These are phyloP conservation scores for Cyclotella choctawhatcheeana DNA, from an alignment of 108 stramenopile species.

Conservation along the genomic window DNA sequence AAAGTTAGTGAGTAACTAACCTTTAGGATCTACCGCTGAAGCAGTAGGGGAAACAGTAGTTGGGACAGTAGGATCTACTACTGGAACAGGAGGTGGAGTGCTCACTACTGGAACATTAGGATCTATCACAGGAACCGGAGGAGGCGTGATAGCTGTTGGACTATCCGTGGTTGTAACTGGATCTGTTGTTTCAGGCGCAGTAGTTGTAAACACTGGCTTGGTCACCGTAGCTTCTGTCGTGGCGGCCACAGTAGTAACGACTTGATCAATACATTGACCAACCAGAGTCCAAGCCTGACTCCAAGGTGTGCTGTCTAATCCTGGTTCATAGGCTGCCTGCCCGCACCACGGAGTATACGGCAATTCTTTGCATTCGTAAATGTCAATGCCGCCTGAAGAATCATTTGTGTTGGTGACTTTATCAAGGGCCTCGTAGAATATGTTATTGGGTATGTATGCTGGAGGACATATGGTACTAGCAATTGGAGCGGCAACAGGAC, in stretches of 20 bases:
- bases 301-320: constrained; percentile 31
- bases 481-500: not conserved
- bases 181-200: not conserved
- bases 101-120: too few species aligned
- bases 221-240: constrained; percentile 17
- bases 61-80: too few species aligned
- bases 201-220: not conserved
- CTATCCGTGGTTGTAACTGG: not conserved
- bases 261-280: constrained; percentile 25
- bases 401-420: constrained; percentile 18
- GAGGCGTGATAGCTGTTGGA: not conserved
- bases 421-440: constrained; percentile 26
- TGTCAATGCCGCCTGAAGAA: not conserved
- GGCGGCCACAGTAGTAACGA: not conserved
- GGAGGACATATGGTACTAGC: not conserved
- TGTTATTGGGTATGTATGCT: constrained; percentile 12
- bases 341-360: constrained; percentile 40
- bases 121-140: not conserved
- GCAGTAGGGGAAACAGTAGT: too few species aligned
- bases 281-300: constrained; percentile 41
- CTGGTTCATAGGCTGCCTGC: constrained; percentile 46
- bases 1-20: too few species aligned
- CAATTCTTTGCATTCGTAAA: constrained; percentile 35
- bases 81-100: too few species aligned
- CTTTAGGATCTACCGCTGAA: too few species aligned